Evolutionary conservation across 805 yeast species (phyloP).

Genomic region (Kluyveromyces aestuarii): DNA sequence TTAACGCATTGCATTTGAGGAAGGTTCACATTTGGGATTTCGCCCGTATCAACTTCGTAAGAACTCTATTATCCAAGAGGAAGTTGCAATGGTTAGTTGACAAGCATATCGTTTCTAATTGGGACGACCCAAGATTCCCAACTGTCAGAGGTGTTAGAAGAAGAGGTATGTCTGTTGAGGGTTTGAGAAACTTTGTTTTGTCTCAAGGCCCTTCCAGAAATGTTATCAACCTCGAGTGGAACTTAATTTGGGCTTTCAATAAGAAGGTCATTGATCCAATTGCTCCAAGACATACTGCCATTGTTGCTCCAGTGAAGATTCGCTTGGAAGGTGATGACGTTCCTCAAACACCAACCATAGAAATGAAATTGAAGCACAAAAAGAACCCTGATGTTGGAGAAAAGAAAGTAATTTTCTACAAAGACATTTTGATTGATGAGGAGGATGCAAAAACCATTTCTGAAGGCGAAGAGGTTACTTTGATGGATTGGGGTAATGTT

Average conservation of each 20-base stretch:
- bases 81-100: constrained; percentile 99
- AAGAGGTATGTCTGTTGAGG: constrained; percentile 99
- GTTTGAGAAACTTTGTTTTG: constrained; percentile 84
- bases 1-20: constrained; percentile 70
- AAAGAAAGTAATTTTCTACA: constrained; percentile 63
- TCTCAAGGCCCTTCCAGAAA: constrained; percentile 98
- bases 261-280: constrained; percentile 95
- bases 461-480: constrained; percentile 88
- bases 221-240: constrained; percentile 96
- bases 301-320: constrained; percentile 64
- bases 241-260: constrained; percentile 93
- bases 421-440: constrained; percentile 69
- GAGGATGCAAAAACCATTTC: constrained; percentile 68
- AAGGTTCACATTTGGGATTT: constrained; percentile 97
- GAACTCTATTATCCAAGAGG: constrained; percentile 93
- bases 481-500: constrained; percentile 98
- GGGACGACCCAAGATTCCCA: constrained; percentile 99
- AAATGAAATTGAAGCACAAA: constrained; percentile 86
- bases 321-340: constrained; percentile 49
- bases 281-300: constrained; percentile 92
- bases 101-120: constrained; percentile 72
- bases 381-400: constrained; percentile 86
- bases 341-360: constrained; percentile 52
- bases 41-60: constrained; percentile 91
- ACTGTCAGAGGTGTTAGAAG: constrained; percentile 98